These are phyloP conservation scores for Podaxis pistillaris DNA, from an alignment of 768 basidiomycete species.

Conservation along the genomic window DNA sequence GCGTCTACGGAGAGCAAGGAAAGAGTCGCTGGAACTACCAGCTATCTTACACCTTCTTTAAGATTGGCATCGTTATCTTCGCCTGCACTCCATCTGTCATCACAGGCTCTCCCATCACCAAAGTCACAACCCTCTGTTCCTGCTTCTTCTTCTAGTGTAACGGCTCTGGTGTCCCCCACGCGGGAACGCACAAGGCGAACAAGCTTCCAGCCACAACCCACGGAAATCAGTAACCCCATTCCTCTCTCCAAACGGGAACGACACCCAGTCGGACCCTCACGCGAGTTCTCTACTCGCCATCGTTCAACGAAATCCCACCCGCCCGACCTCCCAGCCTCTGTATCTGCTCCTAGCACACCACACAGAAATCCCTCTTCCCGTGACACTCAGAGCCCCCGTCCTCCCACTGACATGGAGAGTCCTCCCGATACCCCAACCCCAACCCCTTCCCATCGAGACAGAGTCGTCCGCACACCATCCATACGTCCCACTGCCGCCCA, in stretches of 20 bases:
- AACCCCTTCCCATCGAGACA: slow-evolving; percentile 7
- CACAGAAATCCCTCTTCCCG: background rate
- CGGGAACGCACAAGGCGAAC: slow-evolving; percentile 43
- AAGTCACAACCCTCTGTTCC: slow-evolving; percentile 47
- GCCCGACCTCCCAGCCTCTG: slow-evolving; percentile 24
- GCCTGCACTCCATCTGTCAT: slow-evolving; percentile 65
- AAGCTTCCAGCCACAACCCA: slow-evolving; percentile 30
- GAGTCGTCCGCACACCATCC: background rate
- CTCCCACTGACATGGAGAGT: slow-evolving; percentile 6
- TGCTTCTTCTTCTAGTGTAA: slow-evolving; percentile 43
- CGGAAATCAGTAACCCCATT: slow-evolving; percentile 17
- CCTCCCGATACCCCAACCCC: slow-evolving; percentile 14
- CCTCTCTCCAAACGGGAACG: slow-evolving; percentile 18
- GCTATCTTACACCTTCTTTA: slow-evolving; percentile 65
- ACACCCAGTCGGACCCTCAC: slow-evolving; percentile 13
- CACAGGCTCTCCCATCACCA: slow-evolving; percentile 53
- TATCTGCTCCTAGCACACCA: slow-evolving; percentile 21
- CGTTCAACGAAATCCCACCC: slow-evolving; percentile 31
- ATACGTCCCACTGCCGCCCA: slow-evolving; percentile 3
- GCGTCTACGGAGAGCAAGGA: slow-evolving; percentile 36
- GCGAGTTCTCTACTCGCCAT: slow-evolving; percentile 20
- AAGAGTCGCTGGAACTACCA: slow-evolving; percentile 53
- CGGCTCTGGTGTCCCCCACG: slow-evolving; percentile 44
- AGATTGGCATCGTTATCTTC: slow-evolving; percentile 74
- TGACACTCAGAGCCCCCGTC: slow-evolving; percentile 1